Evolutionary conservation across 2,329 filamentous ascomycete species (phyloP).

Genomic region (Sarocladiaceae sp.): DNA sequence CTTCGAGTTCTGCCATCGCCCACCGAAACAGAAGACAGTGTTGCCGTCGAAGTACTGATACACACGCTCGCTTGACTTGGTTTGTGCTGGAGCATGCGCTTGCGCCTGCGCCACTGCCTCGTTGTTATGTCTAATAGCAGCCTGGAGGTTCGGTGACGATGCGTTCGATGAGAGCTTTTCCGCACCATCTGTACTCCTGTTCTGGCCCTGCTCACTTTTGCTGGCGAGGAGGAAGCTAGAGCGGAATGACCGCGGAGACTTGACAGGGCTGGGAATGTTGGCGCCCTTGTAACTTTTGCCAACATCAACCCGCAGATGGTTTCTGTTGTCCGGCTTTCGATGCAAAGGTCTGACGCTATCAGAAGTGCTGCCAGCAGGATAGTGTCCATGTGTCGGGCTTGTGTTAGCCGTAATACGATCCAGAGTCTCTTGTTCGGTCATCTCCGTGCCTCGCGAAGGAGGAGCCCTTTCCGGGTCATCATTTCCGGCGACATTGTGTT

Average conservation of each 20-base stretch:
- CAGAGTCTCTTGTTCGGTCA: conserved; percentile 68
- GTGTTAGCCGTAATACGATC: conserved; percentile 71
- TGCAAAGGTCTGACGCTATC: conserved; percentile 79
- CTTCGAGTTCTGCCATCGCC: conserved; percentile 81
- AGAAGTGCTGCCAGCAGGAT: conserved; percentile 57
- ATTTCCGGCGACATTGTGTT: conserved; percentile 21
- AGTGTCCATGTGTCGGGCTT: conserved; percentile 62
- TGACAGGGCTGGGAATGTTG: conserved; percentile 55
- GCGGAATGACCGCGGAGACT: conserved; percentile 71
- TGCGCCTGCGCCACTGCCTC: neutral
- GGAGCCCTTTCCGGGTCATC: conserved; percentile 55
- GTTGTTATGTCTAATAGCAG: conserved; percentile 27
- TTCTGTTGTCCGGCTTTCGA: conserved; percentile 25
- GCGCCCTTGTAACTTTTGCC: conserved; percentile 51
- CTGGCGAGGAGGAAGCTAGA: conserved; percentile 67
- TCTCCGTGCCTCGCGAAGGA: conserved; percentile 74
- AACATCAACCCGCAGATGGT: conserved; percentile 53
- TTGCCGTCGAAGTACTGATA: conserved; percentile 94
- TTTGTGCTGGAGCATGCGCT: conserved; percentile 3
- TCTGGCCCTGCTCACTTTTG: conserved; percentile 46
- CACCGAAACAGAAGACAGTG: conserved; percentile 82
- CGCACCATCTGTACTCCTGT: conserved; percentile 61
- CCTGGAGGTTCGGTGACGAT: conserved; percentile 64
- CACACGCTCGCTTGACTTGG: conserved; percentile 59
- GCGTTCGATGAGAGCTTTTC: conserved; percentile 81